Evolutionary conservation across 2,329 filamentous ascomycete species (phyloP).

Genomic region (Metarhizium sp.): DNA sequence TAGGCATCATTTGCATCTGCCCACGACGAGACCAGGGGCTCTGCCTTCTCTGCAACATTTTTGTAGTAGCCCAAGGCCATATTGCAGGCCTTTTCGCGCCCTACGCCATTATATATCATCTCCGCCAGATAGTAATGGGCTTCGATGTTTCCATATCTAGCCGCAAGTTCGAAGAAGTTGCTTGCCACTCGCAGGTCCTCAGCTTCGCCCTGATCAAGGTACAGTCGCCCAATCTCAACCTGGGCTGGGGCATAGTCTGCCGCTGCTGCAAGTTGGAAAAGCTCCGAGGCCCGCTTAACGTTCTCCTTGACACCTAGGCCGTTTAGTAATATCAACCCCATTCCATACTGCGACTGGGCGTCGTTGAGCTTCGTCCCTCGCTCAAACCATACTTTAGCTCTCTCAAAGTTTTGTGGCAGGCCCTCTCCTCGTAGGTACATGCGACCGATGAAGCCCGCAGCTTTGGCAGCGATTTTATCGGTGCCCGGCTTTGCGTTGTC

Average conservation of each 20-base stretch:
- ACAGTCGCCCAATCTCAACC: conserved; percentile 73
- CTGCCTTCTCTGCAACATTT: conserved; percentile 63
- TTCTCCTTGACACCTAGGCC: conserved; percentile 66
- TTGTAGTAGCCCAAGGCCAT: conserved; percentile 78
- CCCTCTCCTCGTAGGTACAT: conserved; percentile 89
- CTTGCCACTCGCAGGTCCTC: conserved; percentile 68
- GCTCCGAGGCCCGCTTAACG: conserved; percentile 60
- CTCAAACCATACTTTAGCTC: conserved; percentile 74
- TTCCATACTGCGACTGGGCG: conserved; percentile 72
- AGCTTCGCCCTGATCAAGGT: conserved; percentile 68
- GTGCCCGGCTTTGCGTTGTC: conserved; percentile 60
- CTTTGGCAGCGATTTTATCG: conserved; percentile 72
- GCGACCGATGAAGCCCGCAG: conserved; percentile 76
- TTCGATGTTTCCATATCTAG: conserved; percentile 74
- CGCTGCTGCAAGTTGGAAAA: conserved; percentile 71
- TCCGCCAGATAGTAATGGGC: conserved; percentile 90
- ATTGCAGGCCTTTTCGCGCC: conserved; percentile 67
- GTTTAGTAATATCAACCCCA: conserved; percentile 75
- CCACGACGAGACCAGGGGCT: conserved; percentile 68
- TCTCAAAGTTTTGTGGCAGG: conserved; percentile 65
- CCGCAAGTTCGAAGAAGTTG: conserved; percentile 81
- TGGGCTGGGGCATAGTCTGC: conserved; percentile 74
- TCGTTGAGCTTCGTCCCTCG: conserved; percentile 69
- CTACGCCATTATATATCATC: conserved; percentile 71
- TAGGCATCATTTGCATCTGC: conserved; percentile 76